Evolutionary conservation across 2,329 filamentous ascomycete species (phyloP), one percentile per base, ranked within the genome.

Genomic region (Chaetomium strumarium): DNA sequence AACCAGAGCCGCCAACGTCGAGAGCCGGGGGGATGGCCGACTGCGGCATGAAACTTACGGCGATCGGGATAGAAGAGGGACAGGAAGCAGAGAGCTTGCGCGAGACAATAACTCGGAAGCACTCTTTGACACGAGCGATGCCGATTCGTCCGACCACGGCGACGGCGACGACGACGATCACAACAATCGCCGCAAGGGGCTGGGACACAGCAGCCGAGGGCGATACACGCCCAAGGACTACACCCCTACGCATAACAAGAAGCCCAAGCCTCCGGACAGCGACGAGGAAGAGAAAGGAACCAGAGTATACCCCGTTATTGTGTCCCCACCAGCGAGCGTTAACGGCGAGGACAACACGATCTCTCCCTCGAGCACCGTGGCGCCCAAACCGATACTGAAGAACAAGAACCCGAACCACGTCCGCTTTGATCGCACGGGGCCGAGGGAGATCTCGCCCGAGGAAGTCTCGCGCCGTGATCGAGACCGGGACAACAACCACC

Each of bases 301-400:
- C 7, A 67, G 64, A 45, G 50, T 58, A 0, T 72, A 74, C 49
- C 73, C 72, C 0, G 65, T 70, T 53, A 73, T 76, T 46, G 72
- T 74, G 5, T 67, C 64, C 7, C 63, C 66, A 8, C 70, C 67
- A 1, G 58, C 57, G 1, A 60, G 59, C 39, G 60, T 60, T 36
- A 66, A 63, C 52, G 53, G 58, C 24, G 61, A 24, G 24, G 24
- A 64, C n/a, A 51, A 63, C 6, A 65, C n/a, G n/a, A n/a, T 64
- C 1, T 68, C 70, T 1, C 65, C 70, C 0, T 61, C 68, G 3
- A 58, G 58, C 29, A 71, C 67, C 2, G 67, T 70, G 0, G 65
- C 62, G 52, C 80, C 79, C 1, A 82, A 81, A 60, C 75, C 79
- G 5, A 83, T 83, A n/a, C 68, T 83, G 16, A 83, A 83, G 69